phyloP scores from a whole-genome alignment of 176 grass and related monocot species.

The Bonia amplexicaulis region DNA sequence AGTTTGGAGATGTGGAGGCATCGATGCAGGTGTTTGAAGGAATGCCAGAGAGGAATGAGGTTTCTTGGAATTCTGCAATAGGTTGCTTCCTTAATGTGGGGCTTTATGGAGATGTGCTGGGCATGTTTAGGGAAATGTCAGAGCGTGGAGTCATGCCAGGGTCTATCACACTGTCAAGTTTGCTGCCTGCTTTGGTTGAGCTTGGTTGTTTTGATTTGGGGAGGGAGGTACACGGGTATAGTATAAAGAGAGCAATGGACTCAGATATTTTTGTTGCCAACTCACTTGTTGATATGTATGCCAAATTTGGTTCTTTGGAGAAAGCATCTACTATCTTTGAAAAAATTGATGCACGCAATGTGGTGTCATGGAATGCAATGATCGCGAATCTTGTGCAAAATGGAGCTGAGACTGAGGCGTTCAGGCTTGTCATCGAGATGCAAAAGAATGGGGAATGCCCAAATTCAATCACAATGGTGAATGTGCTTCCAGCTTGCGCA shows the following conservation, averaged over 20 bases:
- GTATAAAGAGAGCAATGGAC: slow-evolving; percentile 48
- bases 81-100: slow-evolving; percentile 54
- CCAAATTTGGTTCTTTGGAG: slow-evolving; percentile 56
- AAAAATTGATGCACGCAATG: slow-evolving; percentile 41
- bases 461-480: slow-evolving; percentile 55
- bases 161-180: slow-evolving; percentile 65
- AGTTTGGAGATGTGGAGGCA: slow-evolving; percentile 41
- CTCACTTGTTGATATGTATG: slow-evolving; percentile 85
- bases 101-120: slow-evolving; percentile 37
- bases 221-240: slow-evolving; percentile 58
- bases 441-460: slow-evolving; percentile 49
- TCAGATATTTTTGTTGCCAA: slow-evolving; percentile 72
- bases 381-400: slow-evolving; percentile 70
- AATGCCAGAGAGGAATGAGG: slow-evolving; percentile 49
- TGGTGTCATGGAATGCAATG: slow-evolving; percentile 88
- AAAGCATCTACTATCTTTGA: slow-evolving; percentile 56
- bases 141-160: slow-evolving; percentile 20
- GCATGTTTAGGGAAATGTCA: slow-evolving; percentile 50
- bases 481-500: slow-evolving; percentile 77
- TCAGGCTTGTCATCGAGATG: slow-evolving; percentile 54
- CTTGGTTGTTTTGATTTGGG: slow-evolving; percentile 52
- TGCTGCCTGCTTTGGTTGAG: slow-evolving; percentile 72
- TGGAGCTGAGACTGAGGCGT: slow-evolving; percentile 50
- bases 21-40: slow-evolving; percentile 42
- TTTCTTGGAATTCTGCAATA: slow-evolving; percentile 85